These are phyloP conservation scores for Backusella sp. DNA, from an alignment of 192 early-diverging fungal genomes.

Conservation along the genomic window DNA sequence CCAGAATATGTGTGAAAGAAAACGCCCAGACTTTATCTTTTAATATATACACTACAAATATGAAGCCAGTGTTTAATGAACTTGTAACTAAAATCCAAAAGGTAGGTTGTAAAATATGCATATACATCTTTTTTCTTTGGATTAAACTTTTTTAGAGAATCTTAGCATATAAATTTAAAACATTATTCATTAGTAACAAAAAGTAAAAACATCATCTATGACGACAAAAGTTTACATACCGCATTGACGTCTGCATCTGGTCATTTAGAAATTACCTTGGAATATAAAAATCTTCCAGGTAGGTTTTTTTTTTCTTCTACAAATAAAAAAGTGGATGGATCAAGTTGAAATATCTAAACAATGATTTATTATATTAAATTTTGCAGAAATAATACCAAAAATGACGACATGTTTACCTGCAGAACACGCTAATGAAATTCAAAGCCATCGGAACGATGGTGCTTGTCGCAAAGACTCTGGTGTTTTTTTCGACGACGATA, in stretches of 20 bases:
- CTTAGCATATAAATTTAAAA: not conserved
- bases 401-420: slow-evolving; percentile 15
- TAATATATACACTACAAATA: not conserved
- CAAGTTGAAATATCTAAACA: no score
- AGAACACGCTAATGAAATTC: not conserved
- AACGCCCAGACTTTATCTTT: not conserved
- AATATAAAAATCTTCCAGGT: not conserved
- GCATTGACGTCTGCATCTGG: not conserved
- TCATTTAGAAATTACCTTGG: not conserved
- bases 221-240: not conserved
- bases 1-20: not conserved
- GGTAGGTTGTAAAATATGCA: not conserved
- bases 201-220: not conserved
- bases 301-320: no score
- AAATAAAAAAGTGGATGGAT: not conserved
- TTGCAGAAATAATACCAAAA: slow-evolving; percentile 26
- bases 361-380: not conserved
- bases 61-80: not conserved
- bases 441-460: not conserved
- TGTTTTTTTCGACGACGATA: not conserved
- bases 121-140: not conserved
- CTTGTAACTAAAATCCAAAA: not conserved
- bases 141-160: not conserved
- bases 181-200: not conserved
- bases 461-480: slow-evolving; percentile 16